Evolutionary conservation across 345 rosid genomes (phyloP).

Genomic region (Boechera stricta): DNA sequence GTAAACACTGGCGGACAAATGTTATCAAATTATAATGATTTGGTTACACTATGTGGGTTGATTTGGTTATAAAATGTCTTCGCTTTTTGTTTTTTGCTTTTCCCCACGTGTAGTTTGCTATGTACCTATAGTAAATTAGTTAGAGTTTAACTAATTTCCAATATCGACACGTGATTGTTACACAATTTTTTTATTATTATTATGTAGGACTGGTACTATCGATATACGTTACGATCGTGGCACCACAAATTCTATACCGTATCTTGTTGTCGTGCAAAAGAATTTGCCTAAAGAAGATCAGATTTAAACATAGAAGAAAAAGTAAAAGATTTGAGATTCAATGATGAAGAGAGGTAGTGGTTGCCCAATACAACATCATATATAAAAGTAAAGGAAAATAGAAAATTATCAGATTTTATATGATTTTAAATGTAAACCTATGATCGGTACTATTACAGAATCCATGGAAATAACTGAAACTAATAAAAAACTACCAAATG

Average conservation of each 20-base stretch:
- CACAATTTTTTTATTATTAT: background rate
- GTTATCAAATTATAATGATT: too few species aligned
- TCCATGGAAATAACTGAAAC: background rate
- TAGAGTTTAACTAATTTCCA: constrained; percentile 18
- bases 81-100: too few species aligned
- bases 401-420: background rate
- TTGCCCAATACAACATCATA: constrained; percentile 2
- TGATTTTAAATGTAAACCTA: background rate
- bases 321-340: too few species aligned
- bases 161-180: constrained; percentile 18
- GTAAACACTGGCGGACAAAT: too few species aligned
- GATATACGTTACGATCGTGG: background rate
- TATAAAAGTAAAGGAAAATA: background rate
- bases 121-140: background rate
- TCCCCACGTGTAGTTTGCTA: constrained; percentile 5
- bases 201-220: too few species aligned
- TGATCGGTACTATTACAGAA: background rate
- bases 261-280: background rate
- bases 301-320: too few species aligned
- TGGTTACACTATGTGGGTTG: too few species aligned
- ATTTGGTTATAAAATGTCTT: too few species aligned
- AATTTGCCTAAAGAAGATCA: too few species aligned
- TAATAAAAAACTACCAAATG: background rate
- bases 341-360: too few species aligned
- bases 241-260: background rate